Evolutionary conservation across 140 eudicot species (phyloP), one percentile per base, ranked within the genome.

Genomic region (Oenanthe javanica): DNA sequence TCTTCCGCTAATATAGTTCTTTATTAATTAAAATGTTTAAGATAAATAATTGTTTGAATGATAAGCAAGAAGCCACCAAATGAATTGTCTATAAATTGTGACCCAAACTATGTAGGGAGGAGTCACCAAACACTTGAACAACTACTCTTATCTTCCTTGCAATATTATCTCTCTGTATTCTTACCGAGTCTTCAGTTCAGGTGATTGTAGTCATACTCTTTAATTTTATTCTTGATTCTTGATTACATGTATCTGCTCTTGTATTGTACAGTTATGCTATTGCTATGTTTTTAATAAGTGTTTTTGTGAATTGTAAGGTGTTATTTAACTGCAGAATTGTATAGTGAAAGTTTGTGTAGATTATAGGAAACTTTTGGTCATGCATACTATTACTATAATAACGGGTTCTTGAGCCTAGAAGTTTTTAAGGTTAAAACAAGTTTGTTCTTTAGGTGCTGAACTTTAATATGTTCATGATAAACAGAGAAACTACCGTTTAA

Each of bases 101-200:
- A 72, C 18, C 80, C 54, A 21, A 52, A 52, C 36, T 77, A 50
- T 59, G 23, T 36, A 38, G 11, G 2, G 4, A 77, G 64, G 71
- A 77, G 71, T 77, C 80, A 67, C 80, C 80, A 40, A 55, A 23
- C 15, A 15, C 80, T 40, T 75, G 43, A 57, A 46, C 77, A 43
- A 72, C 0, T 18, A 15, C 40, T n/a, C 27, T 14, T 6, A 31
- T 21, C 45, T 52, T 48, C 19, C 31, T 51, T 15, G 42, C 10
- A 15, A 16, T 25, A 45, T 0, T 72, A 12, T 42, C 25, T 36
- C 77, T 43, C 54, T 9, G 23, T 72, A 0, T 72, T 40, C 48
- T 71, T 7, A 21, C 27, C n/a, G 45, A 27, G 70, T 27, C 70
- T 52, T 27, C 47, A 45, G 42, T 54, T 52, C 42, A 77, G 80